Percentiles rank a stretch among this genome's conserved stretches.
Conservation (phyloP, 345 rosid species). For the Conringia planisiliqua region DNA sequence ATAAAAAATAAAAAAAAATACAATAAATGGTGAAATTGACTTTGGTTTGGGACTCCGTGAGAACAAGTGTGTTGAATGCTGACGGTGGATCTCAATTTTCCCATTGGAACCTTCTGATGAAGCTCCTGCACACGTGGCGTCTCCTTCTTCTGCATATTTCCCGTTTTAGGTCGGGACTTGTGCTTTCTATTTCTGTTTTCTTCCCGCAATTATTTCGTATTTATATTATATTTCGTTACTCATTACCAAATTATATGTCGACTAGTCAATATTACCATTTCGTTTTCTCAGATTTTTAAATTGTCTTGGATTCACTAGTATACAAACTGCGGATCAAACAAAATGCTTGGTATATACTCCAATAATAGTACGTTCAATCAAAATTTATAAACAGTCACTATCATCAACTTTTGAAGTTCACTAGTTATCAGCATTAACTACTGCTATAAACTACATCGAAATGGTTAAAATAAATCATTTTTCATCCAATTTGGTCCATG, state of each 20-base stretch:
- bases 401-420: not conserved
- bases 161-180: not conserved
- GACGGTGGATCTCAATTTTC: constrained; percentile 22
- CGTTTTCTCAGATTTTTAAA: not conserved
- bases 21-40: not conserved
- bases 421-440: not conserved
- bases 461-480: not conserved
- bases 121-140: constrained; percentile 25
- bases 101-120: constrained; percentile 18
- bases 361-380: no score
- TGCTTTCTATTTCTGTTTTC: not conserved
- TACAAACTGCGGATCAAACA: not conserved
- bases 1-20: not conserved
- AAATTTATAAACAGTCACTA: not conserved
- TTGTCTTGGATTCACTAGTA: no score
- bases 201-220: not conserved
- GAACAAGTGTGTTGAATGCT: constrained; percentile 9
- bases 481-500: not conserved
- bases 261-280: not conserved
- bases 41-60: constrained; percentile 4
- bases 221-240: not conserved
- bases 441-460: not conserved
- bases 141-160: constrained; percentile 8
- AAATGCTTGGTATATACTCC: no score
- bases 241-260: not conserved